These are phyloP conservation scores for Termitomyces titanicus DNA, from an alignment of 768 basidiomycete genomes.

Conservation along the genomic window DNA sequence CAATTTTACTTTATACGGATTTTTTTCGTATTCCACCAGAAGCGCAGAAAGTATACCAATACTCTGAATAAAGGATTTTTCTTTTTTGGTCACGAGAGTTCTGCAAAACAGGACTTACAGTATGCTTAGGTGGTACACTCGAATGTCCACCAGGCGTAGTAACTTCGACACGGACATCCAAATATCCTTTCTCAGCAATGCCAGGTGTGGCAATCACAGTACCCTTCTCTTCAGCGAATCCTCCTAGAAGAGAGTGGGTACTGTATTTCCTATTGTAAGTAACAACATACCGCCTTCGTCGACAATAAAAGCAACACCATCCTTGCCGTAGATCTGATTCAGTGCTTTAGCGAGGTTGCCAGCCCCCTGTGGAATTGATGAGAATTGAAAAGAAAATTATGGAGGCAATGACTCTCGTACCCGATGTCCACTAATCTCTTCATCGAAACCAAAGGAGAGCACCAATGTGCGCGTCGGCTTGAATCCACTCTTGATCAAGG, in stretches of 20 bases:
- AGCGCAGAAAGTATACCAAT: conserved; percentile 79
- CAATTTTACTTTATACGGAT: conserved; percentile 54
- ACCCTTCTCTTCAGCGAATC: conserved; percentile 48
- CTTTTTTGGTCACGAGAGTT: neutral
- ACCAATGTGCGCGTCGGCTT: conserved; percentile 60
- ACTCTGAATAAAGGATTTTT: conserved; percentile 36
- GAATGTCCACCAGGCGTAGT: conserved; percentile 80
- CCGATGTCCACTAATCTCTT: conserved; percentile 56
- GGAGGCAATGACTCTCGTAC: conserved; percentile 21
- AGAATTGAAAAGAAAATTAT: neutral
- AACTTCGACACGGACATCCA: conserved; percentile 64
- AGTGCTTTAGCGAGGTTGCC: conserved; percentile 43
- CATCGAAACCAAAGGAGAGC: conserved; percentile 72
- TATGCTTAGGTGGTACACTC: conserved; percentile 78
- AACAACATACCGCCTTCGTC: conserved; percentile 76
- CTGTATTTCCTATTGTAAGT: neutral
- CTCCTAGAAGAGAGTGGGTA: conserved; percentile 27
- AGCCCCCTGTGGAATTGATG: conserved; percentile 45
- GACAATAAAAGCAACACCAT: conserved; percentile 74
- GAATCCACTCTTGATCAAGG: conserved; percentile 59
- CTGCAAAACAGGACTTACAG: conserved; percentile 35
- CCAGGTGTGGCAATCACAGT: conserved; percentile 57
- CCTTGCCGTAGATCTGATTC: conserved; percentile 57
- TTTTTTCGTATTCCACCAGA: conserved; percentile 63
- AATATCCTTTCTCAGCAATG: conserved; percentile 71